Evolutionary conservation across 2,329 filamentous ascomycete genomes (phyloP).

Genomic region (Coniochaeta prunicola): DNA sequence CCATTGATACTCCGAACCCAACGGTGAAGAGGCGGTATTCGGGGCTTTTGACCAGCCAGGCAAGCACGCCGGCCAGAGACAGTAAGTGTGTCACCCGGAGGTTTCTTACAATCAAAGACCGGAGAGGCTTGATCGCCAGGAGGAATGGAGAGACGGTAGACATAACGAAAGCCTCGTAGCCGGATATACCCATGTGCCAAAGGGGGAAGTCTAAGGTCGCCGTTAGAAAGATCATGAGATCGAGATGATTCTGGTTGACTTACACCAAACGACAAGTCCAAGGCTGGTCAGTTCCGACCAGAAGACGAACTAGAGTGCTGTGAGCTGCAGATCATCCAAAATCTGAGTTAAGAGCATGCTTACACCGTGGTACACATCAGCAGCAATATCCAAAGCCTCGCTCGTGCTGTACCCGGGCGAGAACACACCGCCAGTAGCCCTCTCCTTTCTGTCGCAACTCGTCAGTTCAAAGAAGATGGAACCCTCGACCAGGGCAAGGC

Average conservation of each 20-base stretch:
- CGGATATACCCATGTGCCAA: slow-evolving; percentile 98
- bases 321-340: not conserved
- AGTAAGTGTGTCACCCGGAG: slow-evolving; percentile 66
- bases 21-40: slow-evolving; percentile 72
- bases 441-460: slow-evolving; percentile 57
- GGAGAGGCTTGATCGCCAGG: slow-evolving; percentile 62
- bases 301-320: slow-evolving; percentile 65
- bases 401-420: slow-evolving; percentile 64
- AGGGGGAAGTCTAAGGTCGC: slow-evolving; percentile 72
- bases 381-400: slow-evolving; percentile 70
- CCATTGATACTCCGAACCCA: slow-evolving; percentile 71
- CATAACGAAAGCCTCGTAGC: slow-evolving; percentile 88
- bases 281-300: slow-evolving; percentile 92
- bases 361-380: slow-evolving; percentile 89
- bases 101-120: slow-evolving; percentile 61
- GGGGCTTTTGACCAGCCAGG: slow-evolving; percentile 69
- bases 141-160: slow-evolving; percentile 74
- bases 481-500: slow-evolving; percentile 23
- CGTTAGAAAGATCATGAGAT: not conserved
- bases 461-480: not conserved
- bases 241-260: slow-evolving; percentile 33
- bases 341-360: slow-evolving; percentile 22
- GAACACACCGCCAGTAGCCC: slow-evolving; percentile 63
- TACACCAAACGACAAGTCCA: slow-evolving; percentile 88
- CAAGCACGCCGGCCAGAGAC: slow-evolving; percentile 65